phyloP scores from a whole-genome alignment of 345 rosid species.

The Syzygium aromaticum region DNA sequence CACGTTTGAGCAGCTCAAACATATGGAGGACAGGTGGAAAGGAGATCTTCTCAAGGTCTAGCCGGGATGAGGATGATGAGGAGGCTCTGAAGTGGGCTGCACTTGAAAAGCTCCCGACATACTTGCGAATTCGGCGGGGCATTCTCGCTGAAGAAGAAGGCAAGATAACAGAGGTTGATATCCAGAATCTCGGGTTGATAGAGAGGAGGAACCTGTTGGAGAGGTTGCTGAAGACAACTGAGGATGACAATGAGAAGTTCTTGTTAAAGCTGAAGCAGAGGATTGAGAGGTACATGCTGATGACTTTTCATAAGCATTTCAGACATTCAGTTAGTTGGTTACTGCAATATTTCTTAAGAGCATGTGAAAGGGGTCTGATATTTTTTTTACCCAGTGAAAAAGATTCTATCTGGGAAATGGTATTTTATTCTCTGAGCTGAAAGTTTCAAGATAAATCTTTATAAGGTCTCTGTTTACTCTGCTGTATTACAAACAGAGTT shows the following conservation, averaged over 20 bases:
- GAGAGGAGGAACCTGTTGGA: conserved; percentile 68
- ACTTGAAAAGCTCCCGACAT: conserved; percentile 76
- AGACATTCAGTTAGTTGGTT: not conserved
- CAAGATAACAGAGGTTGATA: conserved; percentile 43
- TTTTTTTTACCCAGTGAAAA: not conserved
- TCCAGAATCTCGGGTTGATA: conserved; percentile 50
- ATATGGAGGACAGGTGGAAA: conserved; percentile 29
- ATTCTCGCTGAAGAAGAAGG: conserved; percentile 48
- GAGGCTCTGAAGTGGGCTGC: conserved; percentile 95
- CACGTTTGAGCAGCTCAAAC: conserved; percentile 31
- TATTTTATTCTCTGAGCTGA: not conserved
- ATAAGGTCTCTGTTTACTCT: not conserved
- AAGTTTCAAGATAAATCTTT: not conserved
- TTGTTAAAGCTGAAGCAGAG: conserved; percentile 70
- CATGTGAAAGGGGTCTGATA: not conserved
- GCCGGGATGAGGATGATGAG: conserved; percentile 47
- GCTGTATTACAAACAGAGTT: conserved; percentile 35
- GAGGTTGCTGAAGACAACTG: conserved; percentile 60
- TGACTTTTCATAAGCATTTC: not conserved
- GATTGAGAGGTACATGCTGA: conserved; percentile 41
- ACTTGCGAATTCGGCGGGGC: conserved; percentile 58
- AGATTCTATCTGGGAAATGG: not conserved
- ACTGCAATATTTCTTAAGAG: not conserved
- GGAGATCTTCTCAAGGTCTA: conserved; percentile 42
- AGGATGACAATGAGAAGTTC: conserved; percentile 84